Conservation (phyloP, 1,284 basidiomycete genomes). For the Ganoderma leucocontextum region DNA sequence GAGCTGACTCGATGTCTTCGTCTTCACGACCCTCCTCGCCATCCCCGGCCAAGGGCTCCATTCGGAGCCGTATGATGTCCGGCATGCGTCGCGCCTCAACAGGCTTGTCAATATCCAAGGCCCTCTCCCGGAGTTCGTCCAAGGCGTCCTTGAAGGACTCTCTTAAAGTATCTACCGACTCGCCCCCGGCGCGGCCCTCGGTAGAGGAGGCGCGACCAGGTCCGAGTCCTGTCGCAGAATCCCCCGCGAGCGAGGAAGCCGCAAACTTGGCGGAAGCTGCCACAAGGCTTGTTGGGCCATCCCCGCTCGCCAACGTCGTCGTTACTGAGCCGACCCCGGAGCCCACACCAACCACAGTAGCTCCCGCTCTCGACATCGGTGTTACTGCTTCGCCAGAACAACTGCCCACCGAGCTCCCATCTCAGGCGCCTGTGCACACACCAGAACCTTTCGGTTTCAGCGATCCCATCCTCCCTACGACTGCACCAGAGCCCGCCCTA, state of each 20-base stretch:
- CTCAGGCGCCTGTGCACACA: conserved; percentile 2
- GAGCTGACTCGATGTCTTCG: conserved; percentile 25
- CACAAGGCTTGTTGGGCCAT: conserved; percentile 29
- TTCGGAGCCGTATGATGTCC: conserved; percentile 48
- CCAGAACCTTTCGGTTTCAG: conserved; percentile 30
- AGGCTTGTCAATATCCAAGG: conserved; percentile 48
- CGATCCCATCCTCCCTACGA: conserved; percentile 23
- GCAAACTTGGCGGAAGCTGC: conserved; percentile 20
- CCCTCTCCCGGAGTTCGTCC: conserved; percentile 40
- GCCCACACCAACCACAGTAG: conserved; percentile 18
- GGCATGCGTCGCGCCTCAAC: conserved; percentile 61
- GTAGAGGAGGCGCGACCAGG: conserved; percentile 22
- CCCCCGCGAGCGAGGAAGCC: conserved; percentile 38
- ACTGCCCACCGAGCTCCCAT: conserved; percentile 15
- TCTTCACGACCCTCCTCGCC: conserved; percentile 31
- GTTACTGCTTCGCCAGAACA: conserved; percentile 30
- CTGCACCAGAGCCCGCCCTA: conserved; percentile 16
- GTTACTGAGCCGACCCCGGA: conserved; percentile 6
- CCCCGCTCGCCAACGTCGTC: conserved; percentile 33
- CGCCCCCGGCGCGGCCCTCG: conserved; percentile 29
- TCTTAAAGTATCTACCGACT: conserved; percentile 10
- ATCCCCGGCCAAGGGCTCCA: conserved; percentile 37
- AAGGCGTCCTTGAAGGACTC: conserved; percentile 40
- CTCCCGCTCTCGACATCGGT: conserved; percentile 5
- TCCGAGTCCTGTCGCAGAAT: conserved; percentile 39